Percentiles rank a stretch among this genome's conserved stretches.
Conservation (phyloP, 768 basidiomycete species). For the Mycena amicta region DNA sequence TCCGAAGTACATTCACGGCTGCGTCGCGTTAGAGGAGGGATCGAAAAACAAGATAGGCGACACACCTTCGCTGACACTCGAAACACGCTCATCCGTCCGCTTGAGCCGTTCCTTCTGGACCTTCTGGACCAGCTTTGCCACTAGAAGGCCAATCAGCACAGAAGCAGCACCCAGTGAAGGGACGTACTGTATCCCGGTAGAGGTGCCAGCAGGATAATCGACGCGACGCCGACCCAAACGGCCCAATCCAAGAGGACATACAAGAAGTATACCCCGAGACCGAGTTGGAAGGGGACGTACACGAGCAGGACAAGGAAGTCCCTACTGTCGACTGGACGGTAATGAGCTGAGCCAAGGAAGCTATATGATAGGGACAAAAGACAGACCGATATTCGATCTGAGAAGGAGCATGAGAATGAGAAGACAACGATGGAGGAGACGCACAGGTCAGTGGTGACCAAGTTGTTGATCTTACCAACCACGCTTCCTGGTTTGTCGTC, state of each 20-base stretch:
- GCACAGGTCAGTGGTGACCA: conserved; percentile 63
- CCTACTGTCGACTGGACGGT: conserved; percentile 9
- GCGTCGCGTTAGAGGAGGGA: conserved; percentile 31
- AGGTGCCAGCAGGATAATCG: conserved; percentile 44
- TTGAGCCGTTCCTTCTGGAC: conserved; percentile 55
- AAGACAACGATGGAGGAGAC: not conserved
- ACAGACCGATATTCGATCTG: not conserved
- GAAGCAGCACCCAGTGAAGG: conserved; percentile 13
- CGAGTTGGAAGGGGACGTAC: conserved; percentile 26
- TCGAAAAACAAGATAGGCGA: conserved; percentile 20
- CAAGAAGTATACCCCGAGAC: conserved; percentile 46
- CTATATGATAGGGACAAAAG: not conserved
- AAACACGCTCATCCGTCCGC: conserved; percentile 62
- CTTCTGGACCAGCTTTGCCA: conserved; percentile 13
- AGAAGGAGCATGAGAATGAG: not conserved
- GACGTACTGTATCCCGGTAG: conserved; percentile 58
- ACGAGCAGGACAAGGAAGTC: conserved; percentile 12
- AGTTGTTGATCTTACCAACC: conserved; percentile 76
- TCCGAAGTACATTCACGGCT: conserved; percentile 41
- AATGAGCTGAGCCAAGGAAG: not conserved
- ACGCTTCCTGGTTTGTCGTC: conserved; percentile 40
- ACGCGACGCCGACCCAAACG: conserved; percentile 14
- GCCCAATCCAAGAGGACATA: conserved; percentile 28
- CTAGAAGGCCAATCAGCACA: not conserved
- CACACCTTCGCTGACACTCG: conserved; percentile 62